Base-by-base conservation (phyloP, 2,329 filamentous ascomycete genomes). In the Aspergillus melleus region DNA sequence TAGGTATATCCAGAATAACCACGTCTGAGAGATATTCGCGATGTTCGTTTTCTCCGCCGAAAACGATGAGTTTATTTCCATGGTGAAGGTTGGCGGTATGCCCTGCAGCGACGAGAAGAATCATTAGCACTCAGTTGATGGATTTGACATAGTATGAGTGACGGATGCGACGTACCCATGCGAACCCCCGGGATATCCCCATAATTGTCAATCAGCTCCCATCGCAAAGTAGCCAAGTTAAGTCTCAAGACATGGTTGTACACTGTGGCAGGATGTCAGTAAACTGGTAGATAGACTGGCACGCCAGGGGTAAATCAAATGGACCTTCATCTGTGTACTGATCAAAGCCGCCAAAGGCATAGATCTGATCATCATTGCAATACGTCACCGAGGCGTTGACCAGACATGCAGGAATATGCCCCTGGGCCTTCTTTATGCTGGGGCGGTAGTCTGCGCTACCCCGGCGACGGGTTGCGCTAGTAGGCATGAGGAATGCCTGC, bases 331-430 rank as follows among this genome's bases (percentile, higher is more conserved):
- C 95, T 0, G 95, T 99, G 74, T 96, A 98, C 77, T 98, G 94
- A 73, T 99, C 95, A 72, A 99, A 99, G 19, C 95, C 95, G 49
- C 95, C 95, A 81, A 99, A 99, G 11, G 94, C 95, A 77, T 96
- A 98, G 69, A 99, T 98, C 76, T 95, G 32, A 74, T 98, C 95
- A 78, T 96, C 95, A 61, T 93, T 93, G 71, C 95, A 96, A 76
- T 96, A 97, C n/a, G 95, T 99, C 61, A 98, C 94, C 0, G 95
- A 98, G 55, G 95, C 95, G 81, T 99, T 99, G 67, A 99, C 94
- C 53, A 99, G 84, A 73, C 94, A 98, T 39, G 95, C 93, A 42
- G 95, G 95, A 66, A 93, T 87, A 77, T 91, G 88, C 51, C 90
- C 90, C 52, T 90, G 81, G 12, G 90, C 91, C 69, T 89, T 88